Evolutionary conservation across 441 rosid species (phyloP), one percentile per base, ranked within the genome.

Genomic region (Adansonia rubrostipa): DNA sequence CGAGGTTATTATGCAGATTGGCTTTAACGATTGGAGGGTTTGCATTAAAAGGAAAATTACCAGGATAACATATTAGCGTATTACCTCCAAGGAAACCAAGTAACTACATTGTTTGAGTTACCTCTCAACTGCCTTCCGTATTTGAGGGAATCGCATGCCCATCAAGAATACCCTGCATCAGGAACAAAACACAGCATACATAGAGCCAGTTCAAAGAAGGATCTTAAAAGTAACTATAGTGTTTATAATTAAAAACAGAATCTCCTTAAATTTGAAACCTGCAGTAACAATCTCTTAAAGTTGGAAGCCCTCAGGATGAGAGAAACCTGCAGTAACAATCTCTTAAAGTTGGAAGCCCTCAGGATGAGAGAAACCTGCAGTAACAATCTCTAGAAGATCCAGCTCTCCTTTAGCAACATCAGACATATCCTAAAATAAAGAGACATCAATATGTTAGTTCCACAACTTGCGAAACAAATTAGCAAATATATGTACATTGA

Each of bases 351-450:
- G 22, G 47, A 42, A 57, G 6, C 47, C 60, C 17, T 42, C 70
- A 50, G 40, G 20, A 24, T 19, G 5, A 65, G 78, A 85, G 85
- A 72, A 64, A 92, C 98, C 98, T 80, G 93, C 73, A 56, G 78
- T 82, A 63, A 92, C 78, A 81, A 92, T 92, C 73, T 88, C 96
- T 54, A 88, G 81, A 82, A 96, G 98, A 86, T 94, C 98, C 79
- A 71, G 28, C 42, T 93, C 89, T 54, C 75, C 82, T 76, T 79
- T 77, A 22, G 80, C 86, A 2, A 57, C 77, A 65, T 87, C 88
- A 28, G 87, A 68, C 78, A 48, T 74, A 79, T 57, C 92, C 95
- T 96, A 92, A 71, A 82, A 77, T 57, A 66, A 73, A 65, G 15
- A 72, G 48, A 72, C 63, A 5, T 17, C 17, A 0, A 54, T 54